Evolutionary conservation across 2,329 filamentous ascomycete genomes (phyloP), one percentile per base, ranked within the genome.

Genomic region (Paecilomyces fulvus): DNA sequence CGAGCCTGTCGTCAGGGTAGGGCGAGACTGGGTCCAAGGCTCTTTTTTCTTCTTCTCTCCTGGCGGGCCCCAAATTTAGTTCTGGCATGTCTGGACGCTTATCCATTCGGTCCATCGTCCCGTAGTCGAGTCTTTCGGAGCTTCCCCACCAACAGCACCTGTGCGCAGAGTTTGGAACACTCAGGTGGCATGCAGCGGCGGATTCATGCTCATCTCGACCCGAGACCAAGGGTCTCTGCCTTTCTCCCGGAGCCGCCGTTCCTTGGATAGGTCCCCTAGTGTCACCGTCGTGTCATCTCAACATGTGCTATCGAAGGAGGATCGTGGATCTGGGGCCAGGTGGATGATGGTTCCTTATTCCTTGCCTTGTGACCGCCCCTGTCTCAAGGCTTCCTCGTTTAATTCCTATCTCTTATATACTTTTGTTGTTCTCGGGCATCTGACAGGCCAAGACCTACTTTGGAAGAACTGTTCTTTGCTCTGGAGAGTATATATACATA

Each of bases 241-340:
- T 33, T 48, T 30, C 57, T 54, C 52, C 52, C 23, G 30, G 50
- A 52, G 48, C 51, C 20, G 30, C 43, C 30, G 25, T 46, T 52
- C 50, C 30, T 43, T 46, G 51, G 60, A 59, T 64, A 59, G 51
- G 63, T 67, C 67, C 61, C 61, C 65, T 67, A 65, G 66, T 69
- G 67, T 70, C 68, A 71, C 71, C 66, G 68, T 70, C 67, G 69
- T 71, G 70, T 69, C 68, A 70, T 69, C 63, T 63, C 64, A 67
- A 63, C 64, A 69, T 69, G 65, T 66, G 61, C 58, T 57, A 59
- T 55, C 52, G 64, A 62, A 64, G 63, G 49, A 49, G 51, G 51
- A 70, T 71, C 70, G 67, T 70, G 64, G 67, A 70, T 63, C 65
- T 68, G 64, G 65, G 64, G 64, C 31, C 66, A 65, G 66, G 65